Percentiles rank a stretch among this genome's conserved stretches.
Conservation (phyloP, 2,329 filamentous ascomycete species). For the Arthrobotrys megalospora region DNA sequence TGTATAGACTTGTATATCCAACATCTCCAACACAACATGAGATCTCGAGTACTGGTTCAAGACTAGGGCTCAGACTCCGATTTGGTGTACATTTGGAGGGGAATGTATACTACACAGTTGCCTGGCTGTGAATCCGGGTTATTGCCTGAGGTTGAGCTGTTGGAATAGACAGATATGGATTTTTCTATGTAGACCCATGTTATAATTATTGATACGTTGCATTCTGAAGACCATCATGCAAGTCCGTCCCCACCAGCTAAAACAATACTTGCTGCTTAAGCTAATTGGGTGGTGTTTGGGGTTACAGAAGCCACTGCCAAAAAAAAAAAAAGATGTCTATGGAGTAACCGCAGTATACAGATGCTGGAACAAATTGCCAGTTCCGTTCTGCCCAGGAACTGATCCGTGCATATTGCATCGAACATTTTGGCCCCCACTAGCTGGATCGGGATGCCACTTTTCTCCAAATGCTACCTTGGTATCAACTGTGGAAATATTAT, state of each 20-base stretch:
- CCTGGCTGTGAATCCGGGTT: too few species aligned
- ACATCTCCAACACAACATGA: constrained; percentile 8
- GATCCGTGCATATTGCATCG: not conserved
- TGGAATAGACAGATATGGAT: not conserved
- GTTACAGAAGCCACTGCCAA: not conserved
- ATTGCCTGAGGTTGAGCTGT: too few species aligned
- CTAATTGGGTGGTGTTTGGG: too few species aligned
- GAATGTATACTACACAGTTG: too few species aligned
- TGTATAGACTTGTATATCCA: not conserved
- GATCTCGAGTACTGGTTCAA: not conserved
- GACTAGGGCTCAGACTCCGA: too few species aligned
- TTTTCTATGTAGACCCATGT: not conserved
- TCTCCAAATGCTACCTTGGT: constrained; percentile 27
- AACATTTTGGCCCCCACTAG: constrained; percentile 19
- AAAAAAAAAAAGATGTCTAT: not conserved
- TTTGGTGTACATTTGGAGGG: too few species aligned
- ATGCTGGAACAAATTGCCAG: constrained; percentile 13
- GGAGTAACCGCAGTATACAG: not conserved
- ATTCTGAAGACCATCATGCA: not conserved
- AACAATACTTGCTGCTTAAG: too few species aligned
- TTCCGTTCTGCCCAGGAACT: constrained; percentile 2
- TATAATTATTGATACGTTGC: constrained; percentile 5
- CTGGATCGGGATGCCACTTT: constrained; percentile 25
- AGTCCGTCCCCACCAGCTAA: not conserved
- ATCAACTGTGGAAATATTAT: not conserved